A percentile compares a stretch with the other conserved stretches of the same genome.
Conservation (phyloP, 2,329 filamentous ascomycete genomes). For the Nothophoma quercina region DNA sequence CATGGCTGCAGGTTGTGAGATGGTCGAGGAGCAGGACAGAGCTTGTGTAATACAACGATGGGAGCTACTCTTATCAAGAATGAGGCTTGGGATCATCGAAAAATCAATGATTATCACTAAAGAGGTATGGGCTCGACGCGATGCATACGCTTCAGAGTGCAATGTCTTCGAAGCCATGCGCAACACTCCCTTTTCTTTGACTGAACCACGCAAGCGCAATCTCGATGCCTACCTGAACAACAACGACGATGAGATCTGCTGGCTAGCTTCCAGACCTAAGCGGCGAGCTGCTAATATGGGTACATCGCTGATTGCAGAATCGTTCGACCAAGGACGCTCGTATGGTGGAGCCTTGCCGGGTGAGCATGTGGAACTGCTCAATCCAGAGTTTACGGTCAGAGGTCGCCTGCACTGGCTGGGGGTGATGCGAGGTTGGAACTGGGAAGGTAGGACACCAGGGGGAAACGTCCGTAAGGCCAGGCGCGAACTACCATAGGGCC, state of each 20-base stretch:
- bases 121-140: conserved; percentile 72
- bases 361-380: conserved; percentile 52
- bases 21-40: conserved; percentile 65
- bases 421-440: conserved; percentile 76
- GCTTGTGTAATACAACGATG: conserved; percentile 71
- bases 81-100: conserved; percentile 73
- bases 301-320: background rate
- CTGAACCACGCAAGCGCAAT: conserved; percentile 31
- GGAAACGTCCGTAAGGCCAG: background rate
- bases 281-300: conserved; percentile 15
- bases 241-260: conserved; percentile 31
- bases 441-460: conserved; percentile 68
- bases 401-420: conserved; percentile 73
- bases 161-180: conserved; percentile 11
- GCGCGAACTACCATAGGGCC: conserved; percentile 1
- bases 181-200: conserved; percentile 17
- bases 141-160: conserved; percentile 56
- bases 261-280: conserved; percentile 32
- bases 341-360: conserved; percentile 28
- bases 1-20: conserved; percentile 72
- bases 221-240: conserved; percentile 21
- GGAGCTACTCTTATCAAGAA: conserved; percentile 65
- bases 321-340: conserved; percentile 27
- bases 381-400: conserved; percentile 69
- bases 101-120: conserved; percentile 69